Evolutionary conservation across 768 basidiomycete species (phyloP).

Genomic region (Phylloporus sp.): DNA sequence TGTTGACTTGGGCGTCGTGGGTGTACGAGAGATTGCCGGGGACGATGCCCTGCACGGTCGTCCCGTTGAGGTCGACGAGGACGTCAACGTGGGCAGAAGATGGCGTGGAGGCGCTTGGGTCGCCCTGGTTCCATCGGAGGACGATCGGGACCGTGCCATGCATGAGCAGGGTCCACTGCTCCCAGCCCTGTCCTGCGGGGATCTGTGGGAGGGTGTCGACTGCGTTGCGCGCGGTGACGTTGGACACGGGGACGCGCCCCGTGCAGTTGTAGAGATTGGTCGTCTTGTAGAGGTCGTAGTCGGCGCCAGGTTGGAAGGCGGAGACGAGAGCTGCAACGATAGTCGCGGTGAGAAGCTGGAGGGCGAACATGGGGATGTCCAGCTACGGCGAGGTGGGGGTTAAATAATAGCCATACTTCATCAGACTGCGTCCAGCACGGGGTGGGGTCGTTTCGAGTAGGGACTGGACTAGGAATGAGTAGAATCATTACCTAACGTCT

Average conservation of each 20-base stretch:
- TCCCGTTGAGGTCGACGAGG: conserved; percentile 7
- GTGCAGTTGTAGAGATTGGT: conserved; percentile 18
- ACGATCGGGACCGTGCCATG: conserved; percentile 10
- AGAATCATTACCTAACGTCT: too few species aligned
- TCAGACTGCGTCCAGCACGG: too few species aligned
- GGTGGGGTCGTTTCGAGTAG: too few species aligned
- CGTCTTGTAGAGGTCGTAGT: conserved; percentile 10
- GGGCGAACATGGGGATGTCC: not conserved
- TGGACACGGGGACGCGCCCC: conserved; percentile 7
- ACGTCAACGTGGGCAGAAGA: conserved; percentile 8
- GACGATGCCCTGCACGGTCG: not conserved
- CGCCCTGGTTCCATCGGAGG: conserved; percentile 13
- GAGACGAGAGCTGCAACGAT: not conserved
- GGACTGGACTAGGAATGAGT: too few species aligned
- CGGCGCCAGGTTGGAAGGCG: conserved; percentile 9
- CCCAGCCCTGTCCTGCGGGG: conserved; percentile 5
- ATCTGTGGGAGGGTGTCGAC: conserved; percentile 17
- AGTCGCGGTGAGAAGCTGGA: not conserved
- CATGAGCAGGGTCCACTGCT: conserved; percentile 13
- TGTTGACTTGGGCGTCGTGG: conserved; percentile 1
- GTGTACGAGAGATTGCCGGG: not conserved
- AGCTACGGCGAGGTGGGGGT: too few species aligned
- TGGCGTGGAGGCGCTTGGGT: conserved; percentile 1
- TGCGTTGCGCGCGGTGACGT: conserved; percentile 10
- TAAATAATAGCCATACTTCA: too few species aligned